A percentile compares a stretch with the other conserved stretches of the same genome.
Evolutionary conservation across 1,139 yeast genomes (phyloP).

Genomic region (Cylindricascospora bacillispora): DNA sequence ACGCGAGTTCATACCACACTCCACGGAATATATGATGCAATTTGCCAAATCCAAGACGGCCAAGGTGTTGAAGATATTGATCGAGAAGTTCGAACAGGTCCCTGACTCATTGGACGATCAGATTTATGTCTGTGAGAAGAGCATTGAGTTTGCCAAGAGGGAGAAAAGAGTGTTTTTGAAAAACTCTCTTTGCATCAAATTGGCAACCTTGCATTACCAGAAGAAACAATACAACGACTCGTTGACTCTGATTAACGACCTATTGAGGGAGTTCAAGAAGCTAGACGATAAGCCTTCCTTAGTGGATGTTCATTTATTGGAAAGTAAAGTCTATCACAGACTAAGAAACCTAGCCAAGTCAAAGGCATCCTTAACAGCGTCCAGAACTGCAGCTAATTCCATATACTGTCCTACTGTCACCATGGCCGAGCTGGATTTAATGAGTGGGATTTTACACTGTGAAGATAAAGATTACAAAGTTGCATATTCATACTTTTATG

Average conservation of each 20-base stretch:
- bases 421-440: conserved; percentile 90
- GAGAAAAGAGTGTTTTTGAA: conserved; percentile 82
- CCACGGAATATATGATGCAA: conserved; percentile 52
- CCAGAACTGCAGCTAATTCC: conserved; percentile 92
- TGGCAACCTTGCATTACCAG: conserved; percentile 60
- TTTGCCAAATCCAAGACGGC: conserved; percentile 94
- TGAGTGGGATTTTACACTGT: conserved; percentile 91
- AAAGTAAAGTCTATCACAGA: conserved; percentile 82
- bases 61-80: conserved; percentile 62
- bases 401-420: conserved; percentile 89
- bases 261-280: conserved; percentile 78
- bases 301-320: conserved; percentile 90
- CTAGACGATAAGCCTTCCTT: conserved; percentile 90
- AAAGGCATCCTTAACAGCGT: conserved; percentile 85
- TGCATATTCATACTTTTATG: conserved; percentile 89
- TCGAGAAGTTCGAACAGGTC: conserved; percentile 64
- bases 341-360: conserved; percentile 87
- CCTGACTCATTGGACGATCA: conserved; percentile 62
- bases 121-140: conserved; percentile 59
- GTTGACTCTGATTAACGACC: conserved; percentile 52
- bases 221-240: conserved; percentile 60
- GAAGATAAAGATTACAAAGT: conserved; percentile 96
- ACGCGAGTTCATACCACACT: conserved; percentile 49
- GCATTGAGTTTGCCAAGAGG: conserved; percentile 76
- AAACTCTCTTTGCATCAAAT: conserved; percentile 75